phyloP scores from a whole-genome alignment of 805 yeast genomes.

The Saccharomycopsis lassenensis region DNA sequence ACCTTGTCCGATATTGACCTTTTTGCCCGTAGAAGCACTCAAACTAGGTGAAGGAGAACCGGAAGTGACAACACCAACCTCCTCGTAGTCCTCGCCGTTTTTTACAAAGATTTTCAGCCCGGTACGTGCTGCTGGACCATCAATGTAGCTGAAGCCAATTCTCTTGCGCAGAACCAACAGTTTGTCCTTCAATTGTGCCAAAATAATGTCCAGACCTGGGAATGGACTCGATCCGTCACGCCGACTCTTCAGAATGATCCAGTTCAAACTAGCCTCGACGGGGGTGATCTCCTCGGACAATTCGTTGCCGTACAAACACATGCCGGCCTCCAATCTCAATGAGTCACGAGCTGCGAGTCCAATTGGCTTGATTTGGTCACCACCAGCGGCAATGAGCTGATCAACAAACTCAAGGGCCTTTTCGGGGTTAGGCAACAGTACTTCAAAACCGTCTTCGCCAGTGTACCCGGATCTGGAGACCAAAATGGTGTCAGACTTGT shows the following conservation, averaged over 20 bases:
- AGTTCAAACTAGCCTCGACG: conserved; percentile 75
- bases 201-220: conserved; percentile 66
- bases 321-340: conserved; percentile 90
- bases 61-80: conserved; percentile 42
- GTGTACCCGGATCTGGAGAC: conserved; percentile 96
- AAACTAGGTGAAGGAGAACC: conserved; percentile 60
- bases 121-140: conserved; percentile 91
- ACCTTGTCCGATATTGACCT: conserved; percentile 82
- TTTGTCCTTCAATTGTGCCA: conserved; percentile 62
- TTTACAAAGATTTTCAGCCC: conserved; percentile 49
- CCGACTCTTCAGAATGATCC: conserved; percentile 82
- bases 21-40: conserved; percentile 33
- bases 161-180: conserved; percentile 44
- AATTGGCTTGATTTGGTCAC: conserved; percentile 59
- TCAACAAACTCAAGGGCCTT: conserved; percentile 52
- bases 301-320: conserved; percentile 96
- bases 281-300: conserved; percentile 73
- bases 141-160: conserved; percentile 56
- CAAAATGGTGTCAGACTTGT: conserved; percentile 41
- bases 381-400: conserved; percentile 40
- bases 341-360: conserved; percentile 99
- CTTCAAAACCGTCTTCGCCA: conserved; percentile 97
- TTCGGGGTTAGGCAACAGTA: conserved; percentile 54
- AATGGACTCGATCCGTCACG: conserved; percentile 40
- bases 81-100: conserved; percentile 33